These are phyloP conservation scores for Boeremia exigua DNA, from an alignment of 2,329 filamentous ascomycete genomes.

Conservation along the genomic window DNA sequence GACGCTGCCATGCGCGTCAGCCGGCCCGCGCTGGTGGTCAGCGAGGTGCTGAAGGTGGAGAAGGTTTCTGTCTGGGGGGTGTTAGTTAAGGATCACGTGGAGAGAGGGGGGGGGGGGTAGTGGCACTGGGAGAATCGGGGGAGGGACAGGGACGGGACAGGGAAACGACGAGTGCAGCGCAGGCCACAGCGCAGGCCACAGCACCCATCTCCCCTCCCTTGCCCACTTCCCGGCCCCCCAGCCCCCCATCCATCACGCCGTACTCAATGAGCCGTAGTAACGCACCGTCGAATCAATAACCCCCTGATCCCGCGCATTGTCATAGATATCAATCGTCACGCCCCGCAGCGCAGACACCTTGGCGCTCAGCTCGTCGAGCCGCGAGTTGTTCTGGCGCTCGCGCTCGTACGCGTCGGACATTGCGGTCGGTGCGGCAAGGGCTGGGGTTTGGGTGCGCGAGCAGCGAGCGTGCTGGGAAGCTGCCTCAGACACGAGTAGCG, in stretches of 20 bases:
- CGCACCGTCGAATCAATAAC: constrained; percentile 79
- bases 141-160: too few species aligned
- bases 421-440: constrained; percentile 13
- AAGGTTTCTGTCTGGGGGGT: constrained; percentile 79
- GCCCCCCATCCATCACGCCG: too few species aligned
- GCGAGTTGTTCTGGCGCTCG: constrained; percentile 88
- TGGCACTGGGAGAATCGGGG: background rate
- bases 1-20: constrained; percentile 88
- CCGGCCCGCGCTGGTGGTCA: constrained; percentile 83
- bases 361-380: constrained; percentile 85
- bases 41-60: constrained; percentile 79
- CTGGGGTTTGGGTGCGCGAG: background rate
- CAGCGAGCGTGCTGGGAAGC: too few species aligned
- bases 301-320: constrained; percentile 86
- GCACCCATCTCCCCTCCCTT: too few species aligned
- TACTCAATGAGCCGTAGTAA: too few species aligned
- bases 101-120: background rate
- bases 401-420: constrained; percentile 66
- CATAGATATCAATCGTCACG: constrained; percentile 97
- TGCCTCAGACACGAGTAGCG: too few species aligned
- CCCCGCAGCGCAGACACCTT: constrained; percentile 93
- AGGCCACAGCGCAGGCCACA: too few species aligned
- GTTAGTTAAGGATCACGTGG: background rate
- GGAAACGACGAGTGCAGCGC: too few species aligned
- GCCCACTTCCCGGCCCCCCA: too few species aligned